A percentile compares a stretch with the other conserved stretches of the same genome.
phyloP scores from a whole-genome alignment of 78 protist species.

The Dictyostelium intermedium region DNA sequence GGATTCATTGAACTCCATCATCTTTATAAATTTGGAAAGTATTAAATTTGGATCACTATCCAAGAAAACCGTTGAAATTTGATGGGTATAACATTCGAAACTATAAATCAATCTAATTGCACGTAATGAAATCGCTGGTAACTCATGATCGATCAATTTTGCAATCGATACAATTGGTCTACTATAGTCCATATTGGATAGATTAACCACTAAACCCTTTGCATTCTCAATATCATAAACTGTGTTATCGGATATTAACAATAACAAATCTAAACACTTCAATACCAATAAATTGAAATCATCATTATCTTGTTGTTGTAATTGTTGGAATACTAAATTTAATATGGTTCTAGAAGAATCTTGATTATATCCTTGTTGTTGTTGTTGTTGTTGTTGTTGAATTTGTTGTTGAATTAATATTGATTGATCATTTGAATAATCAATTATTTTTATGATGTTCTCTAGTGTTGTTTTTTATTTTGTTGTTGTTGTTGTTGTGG shows the following conservation, averaged over 20 bases:
- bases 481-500: not conserved
- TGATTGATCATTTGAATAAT: conserved; percentile 11
- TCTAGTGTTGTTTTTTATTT: not conserved
- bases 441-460: conserved; percentile 29
- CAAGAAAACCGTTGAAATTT: conserved; percentile 19
- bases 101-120: conserved; percentile 43
- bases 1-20: conserved; percentile 23
- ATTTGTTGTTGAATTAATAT: not conserved
- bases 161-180: conserved; percentile 54
- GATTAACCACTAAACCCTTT: not conserved
- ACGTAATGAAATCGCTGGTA: conserved; percentile 3
- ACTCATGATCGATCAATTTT: conserved; percentile 35
- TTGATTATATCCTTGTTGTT: not conserved
- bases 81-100: conserved; percentile 34
- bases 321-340: not conserved
- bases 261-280: conserved; percentile 45
- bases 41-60: conserved; percentile 7
- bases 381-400: not conserved
- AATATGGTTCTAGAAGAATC: not conserved
- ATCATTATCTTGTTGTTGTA: not conserved
- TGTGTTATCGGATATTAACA: conserved; percentile 25
- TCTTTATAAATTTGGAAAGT: conserved; percentile 7
- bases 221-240: conserved; percentile 17
- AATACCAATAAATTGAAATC: not conserved
- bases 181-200: not conserved